These are phyloP conservation scores for Limonium bicolor DNA, from an alignment of 148 eudicot species.

Conservation along the genomic window DNA sequence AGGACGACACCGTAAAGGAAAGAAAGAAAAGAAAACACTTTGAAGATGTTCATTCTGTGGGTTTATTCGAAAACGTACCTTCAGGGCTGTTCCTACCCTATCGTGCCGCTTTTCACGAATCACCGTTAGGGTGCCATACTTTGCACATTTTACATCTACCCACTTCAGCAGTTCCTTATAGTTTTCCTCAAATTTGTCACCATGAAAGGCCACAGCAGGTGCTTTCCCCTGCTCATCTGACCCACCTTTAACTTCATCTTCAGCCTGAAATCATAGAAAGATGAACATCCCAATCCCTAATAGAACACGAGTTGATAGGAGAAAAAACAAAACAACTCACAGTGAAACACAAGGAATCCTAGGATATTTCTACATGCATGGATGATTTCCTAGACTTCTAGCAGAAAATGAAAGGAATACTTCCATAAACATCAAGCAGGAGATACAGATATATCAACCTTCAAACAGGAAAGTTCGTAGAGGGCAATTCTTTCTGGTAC, in stretches of 20 bases:
- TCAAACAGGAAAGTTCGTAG: constrained; percentile 46
- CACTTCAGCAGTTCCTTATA: constrained; percentile 79
- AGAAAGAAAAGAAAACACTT: neutral
- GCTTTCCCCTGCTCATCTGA: neutral
- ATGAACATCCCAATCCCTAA: too few species aligned
- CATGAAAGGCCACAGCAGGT: too few species aligned
- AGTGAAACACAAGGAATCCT: too few species aligned
- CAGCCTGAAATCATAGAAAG: neutral
- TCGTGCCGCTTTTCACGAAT: constrained; percentile 54
- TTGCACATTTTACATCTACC: constrained; percentile 73
- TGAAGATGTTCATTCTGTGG: neutral
- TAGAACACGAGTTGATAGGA: too few species aligned
- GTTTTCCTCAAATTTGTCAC: constrained; percentile 81
- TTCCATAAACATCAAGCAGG: neutral
- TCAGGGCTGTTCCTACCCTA: constrained; percentile 82
- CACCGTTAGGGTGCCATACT: constrained; percentile 54
- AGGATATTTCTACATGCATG: too few species aligned
- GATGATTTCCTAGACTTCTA: too few species aligned
- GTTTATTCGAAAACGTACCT: constrained; percentile 26
- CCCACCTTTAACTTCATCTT: neutral
- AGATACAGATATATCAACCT: constrained; percentile 23
- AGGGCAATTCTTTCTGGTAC: constrained; percentile 90
- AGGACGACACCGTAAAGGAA: neutral
- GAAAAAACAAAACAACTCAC: too few species aligned
- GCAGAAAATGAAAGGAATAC: neutral